Evolutionary conservation across 345 rosid genomes (phyloP), one percentile per base, ranked within the genome.

Genomic region (Raphanus raphanistrum): DNA sequence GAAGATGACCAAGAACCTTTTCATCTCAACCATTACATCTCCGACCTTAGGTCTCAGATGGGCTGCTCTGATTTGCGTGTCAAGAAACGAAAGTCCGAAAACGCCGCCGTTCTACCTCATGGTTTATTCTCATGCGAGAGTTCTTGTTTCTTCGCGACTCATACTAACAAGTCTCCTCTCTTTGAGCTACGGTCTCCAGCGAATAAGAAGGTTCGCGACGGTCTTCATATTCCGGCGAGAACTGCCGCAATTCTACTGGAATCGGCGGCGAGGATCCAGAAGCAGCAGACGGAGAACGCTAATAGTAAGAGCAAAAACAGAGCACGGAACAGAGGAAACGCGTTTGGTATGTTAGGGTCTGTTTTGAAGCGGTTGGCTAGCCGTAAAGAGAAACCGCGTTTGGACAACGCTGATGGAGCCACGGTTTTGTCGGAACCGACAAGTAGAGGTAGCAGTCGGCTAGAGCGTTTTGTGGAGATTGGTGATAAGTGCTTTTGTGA

Each of bases 1-100:
- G 76, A 85, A 54, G 97, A 94, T 70, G 95, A 94, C 82, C 98
- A 94, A 80, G 97, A 94, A 9, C 98, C 98, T 0, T 94, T 94
- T 77, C 82, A 81, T 21, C 92, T 94, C 81, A 78, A 77, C 68
- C 86, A 77, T 76, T 88, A 87, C 97, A 88, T 90, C 79, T 69
- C 90, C 21, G 85, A 88, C 78, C 81, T 84, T 54, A 82, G 88
- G 31, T 72, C 72, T 61, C 96, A 81, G 66, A 79, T 88, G 65
- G 77, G 79, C 57, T 77, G 16, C 62, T 78, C 84, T 28, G 82
- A 83, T 9, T 36, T 84, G 17, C 90, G 82, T 52, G 38, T 86
- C 85, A 86, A 83, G 84, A 90, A 86, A 84, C 85, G 83, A 43
- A 87, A 80, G 48, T 89, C 78, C 11, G 58, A 13, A 25, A 75